These are phyloP conservation scores for Oryza glumipatula DNA, from an alignment of 176 grass and related monocot species.

Conservation along the genomic window DNA sequence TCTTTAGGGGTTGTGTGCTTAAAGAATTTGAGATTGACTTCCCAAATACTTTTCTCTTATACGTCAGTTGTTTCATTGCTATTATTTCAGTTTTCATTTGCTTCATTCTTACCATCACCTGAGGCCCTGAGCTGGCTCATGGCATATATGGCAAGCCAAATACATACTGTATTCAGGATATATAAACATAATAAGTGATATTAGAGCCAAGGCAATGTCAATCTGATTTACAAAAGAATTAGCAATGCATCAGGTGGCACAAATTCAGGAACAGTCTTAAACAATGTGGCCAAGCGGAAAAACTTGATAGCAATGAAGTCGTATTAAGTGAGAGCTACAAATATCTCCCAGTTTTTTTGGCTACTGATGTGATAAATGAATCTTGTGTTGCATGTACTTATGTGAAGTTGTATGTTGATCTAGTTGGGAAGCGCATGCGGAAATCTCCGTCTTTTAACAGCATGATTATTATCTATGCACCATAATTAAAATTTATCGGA, in stretches of 20 bases:
- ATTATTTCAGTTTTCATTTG: neutral
- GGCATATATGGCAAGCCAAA: neutral
- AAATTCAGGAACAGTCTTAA: neutral
- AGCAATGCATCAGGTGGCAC: neutral
- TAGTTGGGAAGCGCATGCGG: neutral
- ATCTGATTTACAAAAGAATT: neutral
- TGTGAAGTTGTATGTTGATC: neutral
- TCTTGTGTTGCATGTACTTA: neutral
- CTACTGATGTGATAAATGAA: neutral
- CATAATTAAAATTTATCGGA: neutral
- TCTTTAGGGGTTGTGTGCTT: neutral
- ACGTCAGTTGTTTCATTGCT: neutral
- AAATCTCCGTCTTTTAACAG: too few relatives aligned
- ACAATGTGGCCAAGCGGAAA: neutral
- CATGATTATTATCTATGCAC: neutral
- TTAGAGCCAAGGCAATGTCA: neutral
- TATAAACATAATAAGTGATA: neutral
- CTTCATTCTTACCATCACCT: neutral
- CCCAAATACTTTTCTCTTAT: neutral
- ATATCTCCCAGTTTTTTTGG: neutral
- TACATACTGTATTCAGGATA: neutral
- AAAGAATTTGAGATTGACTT: neutral
- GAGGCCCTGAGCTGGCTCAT: neutral
- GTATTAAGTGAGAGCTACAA: neutral
- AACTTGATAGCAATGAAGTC: neutral